Percentiles rank a stretch among this genome's conserved stretches.
Conservation (phyloP, 2,329 filamentous ascomycete genomes). For the Aspergillus nomiae region DNA sequence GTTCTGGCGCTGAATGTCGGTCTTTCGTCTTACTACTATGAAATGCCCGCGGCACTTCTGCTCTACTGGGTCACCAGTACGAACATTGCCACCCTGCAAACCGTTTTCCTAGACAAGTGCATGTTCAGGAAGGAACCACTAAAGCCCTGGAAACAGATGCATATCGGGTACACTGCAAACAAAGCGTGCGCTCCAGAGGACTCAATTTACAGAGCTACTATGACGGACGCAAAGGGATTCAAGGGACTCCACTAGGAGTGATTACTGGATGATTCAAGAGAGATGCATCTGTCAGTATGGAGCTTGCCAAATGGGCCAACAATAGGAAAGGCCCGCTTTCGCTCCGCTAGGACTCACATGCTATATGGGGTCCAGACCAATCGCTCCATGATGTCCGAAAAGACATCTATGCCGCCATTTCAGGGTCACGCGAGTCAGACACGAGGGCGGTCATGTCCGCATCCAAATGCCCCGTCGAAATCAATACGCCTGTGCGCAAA, state of each 20-base stretch:
- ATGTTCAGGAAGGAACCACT: constrained; percentile 39
- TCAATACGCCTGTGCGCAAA: not conserved
- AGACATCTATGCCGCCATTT: not conserved
- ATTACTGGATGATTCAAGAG: not conserved
- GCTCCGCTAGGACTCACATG: not conserved
- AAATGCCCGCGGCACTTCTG: constrained; percentile 49
- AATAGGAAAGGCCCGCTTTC: not conserved
- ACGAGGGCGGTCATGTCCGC: not conserved
- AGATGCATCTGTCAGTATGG: not conserved
- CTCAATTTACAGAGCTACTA: not conserved
- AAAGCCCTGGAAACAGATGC: constrained; percentile 32
- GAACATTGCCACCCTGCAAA: constrained; percentile 45
- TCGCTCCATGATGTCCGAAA: not conserved
- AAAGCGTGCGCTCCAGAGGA: not conserved
- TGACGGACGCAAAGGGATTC: not conserved
- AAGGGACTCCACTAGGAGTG: not conserved
- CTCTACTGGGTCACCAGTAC: constrained; percentile 55
- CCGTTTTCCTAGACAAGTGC: constrained; percentile 39
- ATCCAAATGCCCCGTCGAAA: not conserved
- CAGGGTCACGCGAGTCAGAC: not conserved
- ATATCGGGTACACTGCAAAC: constrained; percentile 28
- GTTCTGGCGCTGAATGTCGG: constrained; percentile 45
- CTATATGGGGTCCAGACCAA: not conserved
- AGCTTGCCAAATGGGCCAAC: not conserved
- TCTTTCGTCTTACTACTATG: constrained; percentile 27